phyloP scores from a whole-genome alignment of 148 eudicot genomes.

The Euryodendron excelsum region DNA sequence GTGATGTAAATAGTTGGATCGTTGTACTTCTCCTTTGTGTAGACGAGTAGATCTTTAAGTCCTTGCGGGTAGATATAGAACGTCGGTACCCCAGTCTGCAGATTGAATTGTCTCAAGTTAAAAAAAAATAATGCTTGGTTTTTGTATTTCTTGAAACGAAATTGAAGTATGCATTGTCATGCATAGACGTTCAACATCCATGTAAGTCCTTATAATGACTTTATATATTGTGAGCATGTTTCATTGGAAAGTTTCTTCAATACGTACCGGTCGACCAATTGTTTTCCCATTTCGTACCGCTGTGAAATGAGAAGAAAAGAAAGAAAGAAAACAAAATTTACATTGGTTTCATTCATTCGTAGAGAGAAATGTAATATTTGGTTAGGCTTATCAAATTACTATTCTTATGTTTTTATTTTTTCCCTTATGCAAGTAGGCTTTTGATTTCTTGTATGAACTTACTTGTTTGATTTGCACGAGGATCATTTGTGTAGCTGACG shows the following conservation, averaged over 20 bases:
- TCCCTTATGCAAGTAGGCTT: no score
- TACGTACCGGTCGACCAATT: neutral
- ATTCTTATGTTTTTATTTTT: no score
- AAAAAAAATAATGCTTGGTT: no score
- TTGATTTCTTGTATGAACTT: slow-evolving; percentile 1
- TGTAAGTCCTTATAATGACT: no score
- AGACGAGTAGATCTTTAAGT: slow-evolving; percentile 13
- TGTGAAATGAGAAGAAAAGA: neutral
- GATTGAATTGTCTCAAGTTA: neutral
- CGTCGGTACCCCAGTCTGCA: neutral
- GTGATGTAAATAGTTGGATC: slow-evolving; percentile 26
- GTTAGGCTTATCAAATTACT: no score
- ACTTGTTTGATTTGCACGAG: slow-evolving; percentile 36
- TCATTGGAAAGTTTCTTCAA: neutral
- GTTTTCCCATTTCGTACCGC: neutral
- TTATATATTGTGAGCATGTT: no score
- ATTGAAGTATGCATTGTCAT: no score
- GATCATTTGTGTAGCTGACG: slow-evolving; percentile 42
- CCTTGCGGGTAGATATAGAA: slow-evolving; percentile 16
- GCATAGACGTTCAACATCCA: no score
- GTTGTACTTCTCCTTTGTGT: slow-evolving; percentile 26
- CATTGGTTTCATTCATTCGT: neutral
- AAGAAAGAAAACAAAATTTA: neutral
- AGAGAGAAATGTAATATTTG: neutral
- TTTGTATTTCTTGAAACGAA: no score